A percentile compares a stretch with the other conserved stretches of the same genome.
Conservation (phyloP, 768 basidiomycete genomes). For the Auricularia cornea region DNA sequence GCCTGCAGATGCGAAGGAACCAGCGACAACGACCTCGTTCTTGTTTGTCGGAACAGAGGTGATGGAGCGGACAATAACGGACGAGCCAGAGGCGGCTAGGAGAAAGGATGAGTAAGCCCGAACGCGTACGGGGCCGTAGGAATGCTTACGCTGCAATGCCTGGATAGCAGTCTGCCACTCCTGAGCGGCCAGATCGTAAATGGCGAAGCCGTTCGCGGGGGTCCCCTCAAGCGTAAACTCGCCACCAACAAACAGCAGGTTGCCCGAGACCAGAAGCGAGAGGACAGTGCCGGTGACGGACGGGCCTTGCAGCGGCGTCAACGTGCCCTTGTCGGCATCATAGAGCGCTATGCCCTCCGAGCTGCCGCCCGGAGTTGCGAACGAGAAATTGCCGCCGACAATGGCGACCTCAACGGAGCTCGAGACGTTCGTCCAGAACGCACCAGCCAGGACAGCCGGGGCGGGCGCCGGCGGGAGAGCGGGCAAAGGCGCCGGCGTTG, state of each 20-base stretch:
- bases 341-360: conserved; percentile 65
- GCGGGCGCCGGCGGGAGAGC: conserved; percentile 47
- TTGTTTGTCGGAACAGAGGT: conserved; percentile 50
- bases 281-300: conserved; percentile 70
- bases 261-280: conserved; percentile 61
- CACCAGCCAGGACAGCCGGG: conserved; percentile 76
- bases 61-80: conserved; percentile 65
- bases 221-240: conserved; percentile 60
- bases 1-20: conserved; percentile 78
- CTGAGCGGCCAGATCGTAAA: conserved; percentile 65
- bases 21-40: conserved; percentile 69
- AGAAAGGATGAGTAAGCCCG: background rate
- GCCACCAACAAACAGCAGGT: conserved; percentile 74
- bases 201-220: conserved; percentile 57
- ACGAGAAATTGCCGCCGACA: conserved; percentile 87
- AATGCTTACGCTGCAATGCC: conserved; percentile 44
- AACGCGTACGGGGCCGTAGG: background rate
- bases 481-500: conserved; percentile 45
- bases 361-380: conserved; percentile 29
- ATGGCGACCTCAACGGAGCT: conserved; percentile 59
- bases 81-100: conserved; percentile 34
- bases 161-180: conserved; percentile 58
- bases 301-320: conserved; percentile 49
- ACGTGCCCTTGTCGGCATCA: conserved; percentile 39
- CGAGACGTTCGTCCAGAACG: conserved; percentile 81